Percentiles rank a stretch among this genome's conserved stretches.
These are phyloP conservation scores for Citrullus colocynthis DNA, from an alignment of 306 rosid genomes.

Conservation along the genomic window DNA sequence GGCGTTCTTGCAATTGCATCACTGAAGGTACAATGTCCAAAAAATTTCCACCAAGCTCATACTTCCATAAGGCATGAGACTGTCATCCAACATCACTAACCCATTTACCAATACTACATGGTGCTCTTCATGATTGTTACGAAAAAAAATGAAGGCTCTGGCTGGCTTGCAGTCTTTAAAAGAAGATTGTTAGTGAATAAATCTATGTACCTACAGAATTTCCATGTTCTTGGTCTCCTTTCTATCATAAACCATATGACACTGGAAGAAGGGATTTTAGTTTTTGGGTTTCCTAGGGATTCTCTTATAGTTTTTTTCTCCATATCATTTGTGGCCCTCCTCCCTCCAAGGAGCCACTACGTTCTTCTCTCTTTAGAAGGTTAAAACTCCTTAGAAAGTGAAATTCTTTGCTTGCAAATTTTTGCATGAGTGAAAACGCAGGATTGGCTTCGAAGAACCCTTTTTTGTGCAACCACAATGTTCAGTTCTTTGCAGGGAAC, in stretches of 20 bases:
- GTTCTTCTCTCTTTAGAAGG: too few species aligned
- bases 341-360: too few species aligned
- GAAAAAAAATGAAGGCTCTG: neutral
- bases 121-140: neutral
- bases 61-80: neutral
- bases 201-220: neutral
- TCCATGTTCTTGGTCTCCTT: neutral
- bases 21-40: slow-evolving; percentile 42
- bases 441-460: too few species aligned
- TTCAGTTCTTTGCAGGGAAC: too few species aligned
- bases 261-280: neutral
- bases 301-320: neutral
- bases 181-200: neutral
- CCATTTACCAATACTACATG: neutral
- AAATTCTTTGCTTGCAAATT: too few species aligned
- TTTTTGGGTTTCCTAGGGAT: neutral
- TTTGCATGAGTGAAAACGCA: too few species aligned
- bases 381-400: too few species aligned
- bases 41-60: neutral
- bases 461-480: too few species aligned
- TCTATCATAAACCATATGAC: neutral
- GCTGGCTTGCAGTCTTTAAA: neutral
- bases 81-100: neutral
- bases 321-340: too few species aligned
- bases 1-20: slow-evolving; percentile 91